phyloP scores from a whole-genome alignment of 768 basidiomycete genomes.

The Leucogyrophana mollusca region DNA sequence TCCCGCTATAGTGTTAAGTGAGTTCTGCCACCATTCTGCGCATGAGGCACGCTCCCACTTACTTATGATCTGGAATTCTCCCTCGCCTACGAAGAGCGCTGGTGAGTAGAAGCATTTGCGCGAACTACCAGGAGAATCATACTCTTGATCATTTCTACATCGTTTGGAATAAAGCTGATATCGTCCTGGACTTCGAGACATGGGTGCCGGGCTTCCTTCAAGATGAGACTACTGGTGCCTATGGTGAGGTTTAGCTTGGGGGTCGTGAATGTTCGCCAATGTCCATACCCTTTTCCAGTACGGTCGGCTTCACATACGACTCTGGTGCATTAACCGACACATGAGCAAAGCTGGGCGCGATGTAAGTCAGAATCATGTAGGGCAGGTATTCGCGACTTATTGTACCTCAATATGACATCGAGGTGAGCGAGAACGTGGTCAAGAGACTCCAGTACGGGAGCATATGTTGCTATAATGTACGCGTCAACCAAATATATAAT shows the following conservation, averaged over 20 bases:
- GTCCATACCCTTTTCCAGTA: conserved; percentile 68
- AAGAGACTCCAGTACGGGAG: conserved; percentile 80
- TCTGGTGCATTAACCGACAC: conserved; percentile 86
- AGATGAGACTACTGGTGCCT: conserved; percentile 80
- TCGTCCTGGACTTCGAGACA: conserved; percentile 97
- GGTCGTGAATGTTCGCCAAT: not conserved
- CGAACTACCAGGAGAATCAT: conserved; percentile 10
- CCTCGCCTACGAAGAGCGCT: conserved; percentile 49
- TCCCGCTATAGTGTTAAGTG: conserved; percentile 54
- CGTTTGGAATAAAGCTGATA: conserved; percentile 92
- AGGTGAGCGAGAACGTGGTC: conserved; percentile 85
- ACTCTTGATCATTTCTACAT: conserved; percentile 93
- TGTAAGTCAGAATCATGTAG: not conserved
- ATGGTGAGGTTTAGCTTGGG: conserved; percentile 1
- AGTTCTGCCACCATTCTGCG: not conserved
- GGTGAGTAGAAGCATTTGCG: not conserved
- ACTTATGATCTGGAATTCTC: conserved; percentile 97
- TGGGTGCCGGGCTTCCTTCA: conserved; percentile 90
- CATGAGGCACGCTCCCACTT: conserved; percentile 25
- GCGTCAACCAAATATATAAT: not conserved
- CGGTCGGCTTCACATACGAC: conserved; percentile 82
- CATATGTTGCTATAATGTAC: conserved; percentile 75
- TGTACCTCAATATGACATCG: conserved; percentile 90
- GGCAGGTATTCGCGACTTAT: too few species aligned
- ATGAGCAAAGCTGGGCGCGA: conserved; percentile 73